Base-by-base conservation (phyloP, 768 basidiomycete species). In the Strobilomyces dryophilus region DNA sequence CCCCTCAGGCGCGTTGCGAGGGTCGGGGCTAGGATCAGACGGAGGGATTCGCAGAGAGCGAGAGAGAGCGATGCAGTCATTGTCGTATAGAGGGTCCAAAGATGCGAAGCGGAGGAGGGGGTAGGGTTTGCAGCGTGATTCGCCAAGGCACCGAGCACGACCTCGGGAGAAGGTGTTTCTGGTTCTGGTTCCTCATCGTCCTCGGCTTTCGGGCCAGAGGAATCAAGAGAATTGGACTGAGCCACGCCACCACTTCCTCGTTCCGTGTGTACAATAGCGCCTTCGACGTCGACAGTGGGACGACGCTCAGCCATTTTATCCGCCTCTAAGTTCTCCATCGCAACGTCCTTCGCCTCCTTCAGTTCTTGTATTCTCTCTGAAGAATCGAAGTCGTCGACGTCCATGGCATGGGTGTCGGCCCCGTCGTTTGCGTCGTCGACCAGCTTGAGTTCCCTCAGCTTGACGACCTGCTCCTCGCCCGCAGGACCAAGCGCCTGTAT, bases 1-100 rank as follows among this genome's bases (percentile, higher is more conserved):
- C 97, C 97, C 71, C 89, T 88, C 41, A 99, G 77, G 20, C 97
- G 82, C 7, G 95, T 97, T 6, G 97, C 93, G 45, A 89, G 76
- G 0, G 95, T 98, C 0, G 97, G 97, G 57, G 95, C 94, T 35
- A 99, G 80, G 67, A 98, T 95, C 32, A 98, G 87, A 24, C 97
- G 89, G 17, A 98, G 82, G 66, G 98, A 95, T 71, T 98, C 97
- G 65, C 95, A 98, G 20, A 99, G 83, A 2, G 85, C 79, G 61
- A 90, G 91, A 2, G 97, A 89, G 39, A 99, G 82, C 54, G 95
- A 87, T 51, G 91, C 85, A 1, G 97, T 98, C 58, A 97, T 75
- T 4, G 88, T 85, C 61, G 90, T 88, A 72, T 99, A 99, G 15
- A 85, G 74, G 12, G 88, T 84, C 97, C 97, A 99, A n/a, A 95